These are phyloP conservation scores for Aethionema arabicum DNA, from an alignment of 345 rosid species.

Conservation along the genomic window DNA sequence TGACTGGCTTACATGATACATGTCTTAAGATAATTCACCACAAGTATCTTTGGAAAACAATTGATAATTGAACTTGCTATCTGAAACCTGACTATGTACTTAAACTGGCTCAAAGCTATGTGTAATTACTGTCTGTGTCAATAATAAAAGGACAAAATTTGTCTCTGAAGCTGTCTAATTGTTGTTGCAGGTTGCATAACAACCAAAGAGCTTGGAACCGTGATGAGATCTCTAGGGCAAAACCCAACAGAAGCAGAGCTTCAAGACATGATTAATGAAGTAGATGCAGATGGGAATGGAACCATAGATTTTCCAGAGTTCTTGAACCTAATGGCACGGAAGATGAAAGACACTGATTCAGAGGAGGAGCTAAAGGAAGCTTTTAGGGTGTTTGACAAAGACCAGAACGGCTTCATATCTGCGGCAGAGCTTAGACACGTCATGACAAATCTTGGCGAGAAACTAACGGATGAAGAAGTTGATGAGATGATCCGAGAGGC, in stretches of 20 bases:
- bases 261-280: conserved; percentile 44
- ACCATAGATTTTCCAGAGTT: conserved; percentile 57
- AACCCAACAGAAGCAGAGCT: conserved; percentile 47
- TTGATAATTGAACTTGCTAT: conserved; percentile 1
- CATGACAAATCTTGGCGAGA: conserved; percentile 61
- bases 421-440: conserved; percentile 61
- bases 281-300: conserved; percentile 41
- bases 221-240: conserved; percentile 44
- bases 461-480: conserved; percentile 54
- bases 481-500: conserved; percentile 62
- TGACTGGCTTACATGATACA: not conserved
- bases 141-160: not conserved
- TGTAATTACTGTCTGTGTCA: not conserved
- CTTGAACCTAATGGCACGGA: conserved; percentile 59
- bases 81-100: not conserved
- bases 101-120: not conserved
- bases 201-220: conserved; percentile 47
- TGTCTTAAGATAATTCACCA: not conserved
- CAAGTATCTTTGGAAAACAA: not conserved
- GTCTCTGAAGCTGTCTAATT: conserved; percentile 2
- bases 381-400: conserved; percentile 54
- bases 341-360: conserved; percentile 62
- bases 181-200: conserved; percentile 40
- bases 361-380: conserved; percentile 67
- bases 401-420: conserved; percentile 60